Evolutionary conservation across 2,329 filamentous ascomycete genomes (phyloP), one percentile per base, ranked within the genome.

Genomic region (Ramularia collo-cygni): DNA sequence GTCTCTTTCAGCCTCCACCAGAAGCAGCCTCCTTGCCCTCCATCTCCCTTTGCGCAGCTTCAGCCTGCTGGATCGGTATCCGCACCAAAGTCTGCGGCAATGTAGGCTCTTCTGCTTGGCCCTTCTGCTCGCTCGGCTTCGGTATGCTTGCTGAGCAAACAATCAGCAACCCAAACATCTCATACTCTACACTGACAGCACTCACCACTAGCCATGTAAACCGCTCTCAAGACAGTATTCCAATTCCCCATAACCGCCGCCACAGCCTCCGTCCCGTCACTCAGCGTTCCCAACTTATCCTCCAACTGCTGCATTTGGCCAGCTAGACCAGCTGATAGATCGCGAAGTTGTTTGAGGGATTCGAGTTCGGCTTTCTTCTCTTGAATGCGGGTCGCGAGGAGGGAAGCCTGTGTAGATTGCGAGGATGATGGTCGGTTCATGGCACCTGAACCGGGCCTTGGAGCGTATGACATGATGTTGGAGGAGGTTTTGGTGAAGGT

Each of bases 351-450:
- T 58, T 78, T 83, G 42, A 92, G 70, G 54, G 80, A 85, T 53
- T 88, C 83, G 4, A 93, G 73, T 62, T 93, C 86, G 38, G 80
- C 78, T 63, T 84, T 87, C 70, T 93, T 93, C 67, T 92, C 85
- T 48, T 84, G 79, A 59, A 93, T 87, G 48, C 85, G 81, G 31
- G 83, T 77, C 37, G 84, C 67, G 12, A 92, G 70, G 17, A 78
- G 76, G 1, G 83, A 77, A 1, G 84, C 84, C 61, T 85, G 81
- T 44, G 39, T 41, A 4, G 26, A 28, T 33, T 26, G 13, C 21
- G 37, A 19, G 54, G 58, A 45, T 55, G 57, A 61, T 66, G 53
- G 77, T 78, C 26, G 75, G 68, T 52, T 79, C 7, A 47, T 37
- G 21, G 21, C 21, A 21, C 43, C 40, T 13, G 46, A 51, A 14